Base-by-base conservation (phyloP, 331 rosid species). In the Quercus tomentella region DNA sequence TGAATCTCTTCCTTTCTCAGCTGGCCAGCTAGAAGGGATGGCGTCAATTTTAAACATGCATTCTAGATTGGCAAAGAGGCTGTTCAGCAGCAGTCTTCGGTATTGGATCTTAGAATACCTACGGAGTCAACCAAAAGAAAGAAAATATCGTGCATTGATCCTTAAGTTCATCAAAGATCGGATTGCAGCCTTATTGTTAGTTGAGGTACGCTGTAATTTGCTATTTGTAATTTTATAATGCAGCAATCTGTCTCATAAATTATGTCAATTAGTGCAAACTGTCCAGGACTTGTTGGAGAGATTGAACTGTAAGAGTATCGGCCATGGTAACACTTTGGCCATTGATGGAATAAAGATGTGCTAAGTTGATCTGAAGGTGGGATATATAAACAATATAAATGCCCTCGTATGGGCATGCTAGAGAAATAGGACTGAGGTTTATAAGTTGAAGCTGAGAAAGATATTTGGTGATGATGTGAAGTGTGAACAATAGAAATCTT, bases 31-130 rank as follows among this genome's bases (percentile, higher is more conserved):
- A 68, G 97, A 96, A 86, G 99, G 91, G 60, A 87, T 92, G 61
- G 93, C 97, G 60, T 87, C 97, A 31, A 81, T 22, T 78, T 88
- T 87, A 66, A 90, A 89, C 83, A 90, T 88, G 73, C 89, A 82
- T 80, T 31, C 79, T 74, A 93, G 89, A 87, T 66, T 90, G 77
- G 94, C 82, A 80, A 96, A 85, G 87, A 93, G 77, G 82, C 98
- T 96, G 74, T 76, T 85, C 79, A 77, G 60, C 86, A 85, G 77
- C 77, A 92, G 97, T 77, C 97, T 91, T 69, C 92, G 97, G 21
- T 93, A 96, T 79, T 96, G 99, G 99, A 88, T 91, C 73, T 75
- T 96, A 66, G 97, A 96, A 89, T 92, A 81, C 87, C 89, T 93
- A 76, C 84, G 98, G 83, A 88, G 92, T 86, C 97, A 90, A 81